Evolutionary conservation across 2,329 filamentous ascomycete genomes (phyloP).

Genomic region (Ascochyta rabiei): DNA sequence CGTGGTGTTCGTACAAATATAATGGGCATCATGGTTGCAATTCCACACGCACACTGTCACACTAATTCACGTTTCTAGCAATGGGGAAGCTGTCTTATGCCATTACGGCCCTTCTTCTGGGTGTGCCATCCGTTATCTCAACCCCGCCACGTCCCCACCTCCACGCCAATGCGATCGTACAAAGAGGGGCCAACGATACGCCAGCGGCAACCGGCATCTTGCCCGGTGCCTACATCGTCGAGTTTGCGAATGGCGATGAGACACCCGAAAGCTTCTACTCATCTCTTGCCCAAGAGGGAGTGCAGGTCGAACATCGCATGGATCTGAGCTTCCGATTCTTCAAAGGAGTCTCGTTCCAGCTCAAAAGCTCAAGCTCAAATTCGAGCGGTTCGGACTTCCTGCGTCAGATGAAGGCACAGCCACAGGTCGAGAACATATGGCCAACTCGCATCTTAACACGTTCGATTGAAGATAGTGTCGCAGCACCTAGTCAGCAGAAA

Average conservation of each 20-base stretch:
- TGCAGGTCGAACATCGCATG: slow-evolving; percentile 20
- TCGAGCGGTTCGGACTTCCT: slow-evolving; percentile 4
- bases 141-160: too few species aligned
- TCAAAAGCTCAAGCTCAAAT: slow-evolving; percentile 12
- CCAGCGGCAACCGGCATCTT: background rate
- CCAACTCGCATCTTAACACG: slow-evolving; percentile 17
- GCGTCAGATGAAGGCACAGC: background rate
- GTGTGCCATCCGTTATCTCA: too few species aligned
- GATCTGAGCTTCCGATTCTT: slow-evolving; percentile 27
- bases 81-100: too few species aligned
- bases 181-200: background rate
- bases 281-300: slow-evolving; percentile 14
- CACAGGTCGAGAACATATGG: background rate
- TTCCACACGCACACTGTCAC: too few species aligned
- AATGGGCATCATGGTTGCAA: too few species aligned
- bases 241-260: slow-evolving; percentile 22
- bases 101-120: too few species aligned
- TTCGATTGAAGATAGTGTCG: background rate
- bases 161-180: too few species aligned
- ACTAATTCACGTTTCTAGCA: too few species aligned
- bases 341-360: slow-evolving; percentile 24
- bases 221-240: slow-evolving; percentile 23
- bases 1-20: too few species aligned
- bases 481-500: background rate
- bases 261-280: slow-evolving; percentile 20